Conservation (phyloP, 2,329 filamentous ascomycete genomes). For the Simplicillium aogashimaense region DNA sequence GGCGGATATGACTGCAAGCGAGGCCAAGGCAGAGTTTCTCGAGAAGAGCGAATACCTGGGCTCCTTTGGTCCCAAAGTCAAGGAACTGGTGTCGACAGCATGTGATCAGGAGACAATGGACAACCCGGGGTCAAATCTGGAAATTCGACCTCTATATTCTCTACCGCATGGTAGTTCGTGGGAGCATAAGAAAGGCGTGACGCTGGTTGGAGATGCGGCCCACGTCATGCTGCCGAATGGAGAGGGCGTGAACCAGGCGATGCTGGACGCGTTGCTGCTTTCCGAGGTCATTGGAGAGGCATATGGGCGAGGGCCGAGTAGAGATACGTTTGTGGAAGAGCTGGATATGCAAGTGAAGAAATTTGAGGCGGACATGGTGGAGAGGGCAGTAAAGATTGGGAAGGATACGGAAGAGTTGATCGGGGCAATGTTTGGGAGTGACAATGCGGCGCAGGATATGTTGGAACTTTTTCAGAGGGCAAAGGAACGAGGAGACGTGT, state of each 20-base stretch:
- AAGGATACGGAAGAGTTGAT: not conserved
- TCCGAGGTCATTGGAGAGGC: not conserved
- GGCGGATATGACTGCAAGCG: not conserved
- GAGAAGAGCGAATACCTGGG: not conserved
- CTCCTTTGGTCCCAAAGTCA: not conserved
- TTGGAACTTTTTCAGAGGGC: not conserved
- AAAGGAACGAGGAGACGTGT: no score
- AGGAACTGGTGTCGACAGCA: not conserved
- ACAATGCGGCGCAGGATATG: not conserved
- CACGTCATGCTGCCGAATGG: not conserved
- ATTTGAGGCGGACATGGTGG: not conserved
- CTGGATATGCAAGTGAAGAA: not conserved
- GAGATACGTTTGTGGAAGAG: not conserved
- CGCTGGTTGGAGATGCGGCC: not conserved
- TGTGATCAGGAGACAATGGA: not conserved
- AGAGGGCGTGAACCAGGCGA: not conserved
- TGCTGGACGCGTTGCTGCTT: not conserved
- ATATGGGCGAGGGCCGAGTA: not conserved
- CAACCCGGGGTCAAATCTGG: not conserved
- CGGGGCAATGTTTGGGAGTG: not conserved
- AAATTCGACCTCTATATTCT: not conserved
- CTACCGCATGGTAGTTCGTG: not conserved
- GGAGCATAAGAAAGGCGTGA: not conserved
- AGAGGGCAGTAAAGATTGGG: not conserved
- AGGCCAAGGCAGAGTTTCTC: not conserved